Conservation (phyloP, 2,329 filamentous ascomycete genomes). For the Rasamsonia emersonii region DNA sequence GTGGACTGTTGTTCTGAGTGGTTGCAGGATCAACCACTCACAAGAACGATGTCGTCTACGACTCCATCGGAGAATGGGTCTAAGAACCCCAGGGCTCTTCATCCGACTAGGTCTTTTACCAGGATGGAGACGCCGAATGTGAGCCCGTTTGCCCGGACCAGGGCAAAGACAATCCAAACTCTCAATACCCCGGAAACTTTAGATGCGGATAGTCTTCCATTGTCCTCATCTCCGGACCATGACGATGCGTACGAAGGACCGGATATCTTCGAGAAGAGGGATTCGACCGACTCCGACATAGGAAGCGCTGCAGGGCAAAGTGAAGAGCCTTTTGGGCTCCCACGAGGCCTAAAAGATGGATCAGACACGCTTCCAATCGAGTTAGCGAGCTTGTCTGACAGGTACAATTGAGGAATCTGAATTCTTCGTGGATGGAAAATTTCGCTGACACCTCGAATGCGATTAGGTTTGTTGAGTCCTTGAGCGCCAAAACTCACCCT, state of each 20-base stretch:
- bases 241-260: slow-evolving; percentile 10
- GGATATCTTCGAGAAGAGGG: slow-evolving; percentile 38
- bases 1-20: not conserved
- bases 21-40: slow-evolving; percentile 1
- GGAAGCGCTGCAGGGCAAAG: slow-evolving; percentile 22
- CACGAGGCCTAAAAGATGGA: slow-evolving; percentile 57
- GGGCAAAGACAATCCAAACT: slow-evolving; percentile 19
- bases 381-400: slow-evolving; percentile 80
- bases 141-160: slow-evolving; percentile 16
- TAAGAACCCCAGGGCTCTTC: slow-evolving; percentile 16
- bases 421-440: not conserved
- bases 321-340: slow-evolving; percentile 24
- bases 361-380: slow-evolving; percentile 92
- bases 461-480: slow-evolving; percentile 75
- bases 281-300: slow-evolving; percentile 21
- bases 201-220: slow-evolving; percentile 16
- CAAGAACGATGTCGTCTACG: slow-evolving; percentile 19
- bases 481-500: slow-evolving; percentile 78
- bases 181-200: slow-evolving; percentile 15
- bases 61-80: slow-evolving; percentile 14
- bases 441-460: not conserved
- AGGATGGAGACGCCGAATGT: slow-evolving; percentile 22
- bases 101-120: slow-evolving; percentile 22
- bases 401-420: slow-evolving; percentile 42
- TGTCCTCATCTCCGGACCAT: slow-evolving; percentile 13